Evolutionary conservation across 192 early-diverging fungal species (phyloP).

Genomic region (Haplosporangium gracile): DNA sequence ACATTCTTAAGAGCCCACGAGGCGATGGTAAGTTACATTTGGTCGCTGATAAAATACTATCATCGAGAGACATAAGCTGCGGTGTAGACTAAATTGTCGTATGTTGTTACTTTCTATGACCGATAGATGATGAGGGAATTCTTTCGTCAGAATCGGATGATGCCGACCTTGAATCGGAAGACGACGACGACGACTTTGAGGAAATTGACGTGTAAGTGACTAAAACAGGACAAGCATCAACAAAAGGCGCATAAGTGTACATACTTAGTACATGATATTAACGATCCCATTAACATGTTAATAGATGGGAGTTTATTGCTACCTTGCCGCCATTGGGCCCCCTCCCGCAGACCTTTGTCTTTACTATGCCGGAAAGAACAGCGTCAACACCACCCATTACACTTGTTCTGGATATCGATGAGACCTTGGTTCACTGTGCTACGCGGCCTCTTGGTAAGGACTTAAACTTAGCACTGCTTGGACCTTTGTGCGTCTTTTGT

Average conservation of each 20-base stretch:
- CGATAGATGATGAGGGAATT: constrained; percentile 50
- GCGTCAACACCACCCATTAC: constrained; percentile 74
- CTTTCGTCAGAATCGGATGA: constrained; percentile 54
- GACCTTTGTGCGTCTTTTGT: background rate
- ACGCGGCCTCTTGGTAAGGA: constrained; percentile 53
- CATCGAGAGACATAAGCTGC: background rate
- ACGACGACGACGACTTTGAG: constrained; percentile 55
- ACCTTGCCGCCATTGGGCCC: constrained; percentile 70
- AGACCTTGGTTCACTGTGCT: constrained; percentile 79
- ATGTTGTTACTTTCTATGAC: background rate
- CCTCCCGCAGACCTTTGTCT: constrained; percentile 65
- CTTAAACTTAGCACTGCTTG: background rate
- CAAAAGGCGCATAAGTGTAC: background rate
- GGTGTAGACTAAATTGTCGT: background rate
- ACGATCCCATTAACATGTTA: background rate
- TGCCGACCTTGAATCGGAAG: constrained; percentile 52
- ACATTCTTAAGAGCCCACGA: constrained; percentile 46
- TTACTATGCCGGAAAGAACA: constrained; percentile 71
- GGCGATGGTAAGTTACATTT: constrained; percentile 36
- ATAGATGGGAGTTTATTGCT: constrained; percentile 67
- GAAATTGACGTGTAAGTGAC: constrained; percentile 53
- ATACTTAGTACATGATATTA: background rate
- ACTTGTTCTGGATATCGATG: constrained; percentile 76
- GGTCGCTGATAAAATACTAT: background rate
- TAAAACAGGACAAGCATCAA: background rate